Base-by-base conservation (phyloP, 2,329 filamentous ascomycete species). In the Colletotrichum truncatum region DNA sequence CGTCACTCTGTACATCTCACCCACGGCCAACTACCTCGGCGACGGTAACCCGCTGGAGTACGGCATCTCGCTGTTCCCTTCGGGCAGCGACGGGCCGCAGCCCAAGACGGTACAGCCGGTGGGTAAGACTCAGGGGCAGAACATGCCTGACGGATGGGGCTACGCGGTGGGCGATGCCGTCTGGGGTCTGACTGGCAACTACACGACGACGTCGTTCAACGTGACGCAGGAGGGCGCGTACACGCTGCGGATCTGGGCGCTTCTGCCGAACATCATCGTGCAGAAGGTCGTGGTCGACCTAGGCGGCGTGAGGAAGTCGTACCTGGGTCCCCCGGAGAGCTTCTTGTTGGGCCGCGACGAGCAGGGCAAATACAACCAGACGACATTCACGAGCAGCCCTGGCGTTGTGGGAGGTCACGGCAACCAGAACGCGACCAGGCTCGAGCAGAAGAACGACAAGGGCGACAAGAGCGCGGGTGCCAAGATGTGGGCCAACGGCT, bases 241-340 rank as follows among this genome's bases (percentile, higher is more conserved):
- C 64, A 85, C 77, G 23, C 73, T 87, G 46, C 77, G 82, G 2
- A 71, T 88, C 38, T 85, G 84, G 84, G 78, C 81, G 7, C 73
- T 87, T 23, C 77, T 86, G 70, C 83, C 85, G 0, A 84, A 84
- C 26, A 76, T 88, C 1, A 71, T 87, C 5, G 77, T 88, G 38
- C 84, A 88, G 72, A 88, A 87, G 78, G 75, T 88, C 36, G 78
- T 89, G 1, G 68, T 89, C 7, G 79, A 89, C 68, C 69, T 88
- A 23, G 87, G 86, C 1, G 86, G 86, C 6, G 80, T 87, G 2
- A 74, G 84, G 57, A 74, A 79, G 14, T 86, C 83, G 51, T 88
- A 87, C 68, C 74, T 89, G 3, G 86, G 86, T 0, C 86, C 86
- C 4, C 85, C 85, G 1, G 85, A 87, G 79, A 87, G 84, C 54